Base-by-base conservation (phyloP, 2,329 filamentous ascomycete genomes). In the Metarhizium guizhouense region DNA sequence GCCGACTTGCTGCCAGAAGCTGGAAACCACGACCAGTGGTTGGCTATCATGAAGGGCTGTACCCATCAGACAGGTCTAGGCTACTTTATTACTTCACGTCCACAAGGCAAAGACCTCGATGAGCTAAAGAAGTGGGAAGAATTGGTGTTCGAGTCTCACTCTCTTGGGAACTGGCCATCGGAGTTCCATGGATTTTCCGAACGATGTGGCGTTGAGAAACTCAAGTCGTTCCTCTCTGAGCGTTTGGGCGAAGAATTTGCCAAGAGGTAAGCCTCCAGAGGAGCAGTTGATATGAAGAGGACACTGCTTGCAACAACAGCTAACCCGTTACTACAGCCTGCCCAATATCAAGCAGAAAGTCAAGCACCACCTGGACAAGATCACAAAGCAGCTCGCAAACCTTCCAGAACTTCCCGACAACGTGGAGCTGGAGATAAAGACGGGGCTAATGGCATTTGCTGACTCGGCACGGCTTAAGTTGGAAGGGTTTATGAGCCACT, bases 21-120 rank as follows among this genome's bases (percentile, higher is more conserved):
- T 0, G 72, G 81, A 1, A 71, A 75, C 0, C 64, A 72, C 32
- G 61, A 69, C 0, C 83, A 85, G 55, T 89, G 87, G 79, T 65
- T 81, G 0, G 72, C 78, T 0, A 85, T 91, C 55, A 75, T 95
- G 4, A 72, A 75, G 0, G 82, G 83, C 0, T 65, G 80, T 2
- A 79, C 80, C 2, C 89, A 88, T 57, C 64, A 67, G 0, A 79
- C 92, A 0, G 85, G 84, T 0, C 77, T 88, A n/a, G 88, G 87
- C 0, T 96, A 93, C 64, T 95, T 86, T 58, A 82, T 89, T 8
- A 89, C 92, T 0, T 88, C 86, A 0, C 82, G 86, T 1, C 85
- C 86, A 3, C 79, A 81, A 32, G 73, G 71, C 0, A 76, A 82
- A 52, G 71, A 76, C 0, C 71, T 86, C 0, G 78, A 80, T 2